Percentiles rank a stretch among this genome's conserved stretches.
phyloP scores from a whole-genome alignment of 495 filamentous ascomycete species.

The Penicillium longicatenatum region DNA sequence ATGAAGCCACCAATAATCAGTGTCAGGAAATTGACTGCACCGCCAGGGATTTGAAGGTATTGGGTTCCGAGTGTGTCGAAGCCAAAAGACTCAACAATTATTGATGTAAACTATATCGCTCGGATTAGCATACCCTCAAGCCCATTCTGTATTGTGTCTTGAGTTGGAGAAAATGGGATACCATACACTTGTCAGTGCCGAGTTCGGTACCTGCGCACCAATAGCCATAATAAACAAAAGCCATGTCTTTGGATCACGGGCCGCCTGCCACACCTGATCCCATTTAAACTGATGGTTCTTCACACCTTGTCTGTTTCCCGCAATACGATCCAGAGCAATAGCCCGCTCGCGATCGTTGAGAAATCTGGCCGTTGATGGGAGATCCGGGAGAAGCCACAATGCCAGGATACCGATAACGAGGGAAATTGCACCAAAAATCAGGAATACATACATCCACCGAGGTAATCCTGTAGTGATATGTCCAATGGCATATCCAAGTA shows the following conservation, averaged over 20 bases:
- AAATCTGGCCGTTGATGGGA: conserved; percentile 48
- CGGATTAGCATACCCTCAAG: neutral
- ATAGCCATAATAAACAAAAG: conserved; percentile 43
- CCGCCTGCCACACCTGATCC: conserved; percentile 50
- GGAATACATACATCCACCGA: conserved; percentile 52
- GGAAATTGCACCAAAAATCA: conserved; percentile 48
- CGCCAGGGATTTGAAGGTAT: conserved; percentile 54
- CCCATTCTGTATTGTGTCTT: no score
- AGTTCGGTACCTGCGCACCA: conserved; percentile 38
- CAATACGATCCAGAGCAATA: conserved; percentile 48
- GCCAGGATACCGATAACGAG: conserved; percentile 37
- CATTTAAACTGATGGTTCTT: conserved; percentile 52
- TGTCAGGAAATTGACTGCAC: conserved; percentile 43
- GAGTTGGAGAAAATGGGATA: neutral
- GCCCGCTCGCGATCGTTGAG: conserved; percentile 40
- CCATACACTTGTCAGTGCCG: conserved; percentile 42
- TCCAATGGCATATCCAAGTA: conserved; percentile 57
- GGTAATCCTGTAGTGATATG: conserved; percentile 46
- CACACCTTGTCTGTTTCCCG: conserved; percentile 45
- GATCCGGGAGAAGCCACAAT: conserved; percentile 44
- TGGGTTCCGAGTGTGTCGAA: conserved; percentile 57
- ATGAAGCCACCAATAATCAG: conserved; percentile 40
- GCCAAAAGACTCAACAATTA: conserved; percentile 54
- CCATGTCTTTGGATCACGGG: conserved; percentile 51
- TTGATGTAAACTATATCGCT: conserved; percentile 39